Base-by-base conservation (phyloP, 1,284 basidiomycete species). In the Papiliotrema nemorosa region DNA sequence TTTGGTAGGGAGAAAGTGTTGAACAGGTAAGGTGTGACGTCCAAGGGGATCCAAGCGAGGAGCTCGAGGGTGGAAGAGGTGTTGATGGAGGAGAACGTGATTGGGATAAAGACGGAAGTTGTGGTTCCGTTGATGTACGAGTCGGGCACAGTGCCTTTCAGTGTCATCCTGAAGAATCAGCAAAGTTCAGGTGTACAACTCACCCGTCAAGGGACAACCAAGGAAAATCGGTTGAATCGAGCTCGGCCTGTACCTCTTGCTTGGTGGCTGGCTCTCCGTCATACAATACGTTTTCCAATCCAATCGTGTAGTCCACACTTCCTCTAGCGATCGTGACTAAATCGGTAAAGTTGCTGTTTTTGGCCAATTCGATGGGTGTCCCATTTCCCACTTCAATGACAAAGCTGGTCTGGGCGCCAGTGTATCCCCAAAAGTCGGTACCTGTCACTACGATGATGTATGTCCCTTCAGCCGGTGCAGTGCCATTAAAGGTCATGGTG, bases 401-500 rank as follows among this genome's bases (percentile, higher is more conserved):
- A 44, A 76, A 73, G 50, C 67, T 69, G n/a, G 69, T 66, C 57
- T 70, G 64, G 5, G 73, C 66, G n/a, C 63, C 75, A 2, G 65
- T 65, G 53, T 74, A 75, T 10, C 74, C 74, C 68, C 70, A 73
- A 34, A 61, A 63, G 51, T 75, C 74, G n/a, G 70, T 68, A 5
- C 70, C 75, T 0, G 66, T 70, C 7, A 69, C 67, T 16, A 75
- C 71, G 45, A 76, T 59, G 2, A 66, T 67, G 49, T 57, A 74
- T 39, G 59, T 69, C 1, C 72, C 74, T 25, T 58, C 52, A 2
- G 57, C 60, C 0, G 80, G 80, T 0, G 79, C 78, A 20, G 78
- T 69, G 9, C 80, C 80, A 51, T 70, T 74, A 47, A 81, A 77
- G 3, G 80, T 81, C 50, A 78, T 74, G 2, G 78, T 78, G n/a